Evolutionary conservation across 352 stramenopile genomes (phyloP).

Genomic region (Pythium phragmitis): DNA sequence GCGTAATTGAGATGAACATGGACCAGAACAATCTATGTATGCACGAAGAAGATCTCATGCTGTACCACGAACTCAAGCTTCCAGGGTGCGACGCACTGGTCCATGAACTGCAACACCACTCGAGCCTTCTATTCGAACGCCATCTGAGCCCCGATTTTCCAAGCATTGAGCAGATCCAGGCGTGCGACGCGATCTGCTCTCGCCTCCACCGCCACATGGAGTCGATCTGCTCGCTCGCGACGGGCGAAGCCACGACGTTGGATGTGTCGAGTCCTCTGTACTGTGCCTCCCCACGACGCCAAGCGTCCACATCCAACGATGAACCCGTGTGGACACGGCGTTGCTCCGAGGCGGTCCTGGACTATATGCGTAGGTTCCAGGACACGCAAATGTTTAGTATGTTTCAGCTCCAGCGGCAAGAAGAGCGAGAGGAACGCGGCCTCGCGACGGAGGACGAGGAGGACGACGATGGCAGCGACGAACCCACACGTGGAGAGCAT

Average conservation of each 20-base stretch:
- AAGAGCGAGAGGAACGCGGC: constrained; percentile 28
- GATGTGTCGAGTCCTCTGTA: constrained; percentile 20
- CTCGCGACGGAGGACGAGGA: constrained; percentile 22
- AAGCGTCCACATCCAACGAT: neutral
- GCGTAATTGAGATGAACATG: constrained; percentile 83
- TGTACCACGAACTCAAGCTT: constrained; percentile 76
- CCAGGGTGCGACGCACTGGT: constrained; percentile 70
- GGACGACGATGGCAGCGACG: constrained; percentile 13
- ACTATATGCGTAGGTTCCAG: constrained; percentile 68
- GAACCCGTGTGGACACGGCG: constrained; percentile 25
- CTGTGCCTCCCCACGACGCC: constrained; percentile 21
- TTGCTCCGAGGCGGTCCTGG: constrained; percentile 49
- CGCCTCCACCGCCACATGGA: constrained; percentile 65
- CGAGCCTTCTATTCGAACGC: constrained; percentile 55
- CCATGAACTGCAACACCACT: constrained; percentile 61
- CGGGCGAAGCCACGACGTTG: constrained; percentile 30
- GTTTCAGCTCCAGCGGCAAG: constrained; percentile 47
- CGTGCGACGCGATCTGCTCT: constrained; percentile 65
- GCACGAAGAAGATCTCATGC: constrained; percentile 72
- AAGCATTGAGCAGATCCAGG: constrained; percentile 65
- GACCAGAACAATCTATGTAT: constrained; percentile 75
- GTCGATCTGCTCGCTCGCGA: constrained; percentile 54
- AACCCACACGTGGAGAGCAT: neutral
- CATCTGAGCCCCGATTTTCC: constrained; percentile 58
- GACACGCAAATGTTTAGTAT: constrained; percentile 86